Conservation (phyloP, 192 early-diverging fungal species). For the Allomyces arbusculus region DNA sequence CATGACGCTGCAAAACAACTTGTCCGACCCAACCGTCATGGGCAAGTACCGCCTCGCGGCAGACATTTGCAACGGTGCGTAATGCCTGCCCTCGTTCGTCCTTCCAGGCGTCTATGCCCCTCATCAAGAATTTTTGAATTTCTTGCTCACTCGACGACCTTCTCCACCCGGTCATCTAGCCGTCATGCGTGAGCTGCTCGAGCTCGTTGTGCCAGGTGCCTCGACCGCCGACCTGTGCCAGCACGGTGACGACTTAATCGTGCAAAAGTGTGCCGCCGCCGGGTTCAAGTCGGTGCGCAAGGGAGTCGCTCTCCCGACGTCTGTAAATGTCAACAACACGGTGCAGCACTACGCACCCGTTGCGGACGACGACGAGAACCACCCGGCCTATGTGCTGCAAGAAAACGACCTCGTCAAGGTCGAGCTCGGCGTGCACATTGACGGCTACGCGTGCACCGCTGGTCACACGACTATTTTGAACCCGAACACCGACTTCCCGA, state of each 20-base stretch:
- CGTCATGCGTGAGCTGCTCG: constrained; percentile 30
- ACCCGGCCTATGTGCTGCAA: constrained; percentile 21
- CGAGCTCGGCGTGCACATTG: constrained; percentile 76
- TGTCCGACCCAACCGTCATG: constrained; percentile 38
- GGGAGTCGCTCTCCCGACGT: constrained; percentile 69
- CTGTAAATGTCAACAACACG: constrained; percentile 54
- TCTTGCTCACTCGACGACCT: neutral
- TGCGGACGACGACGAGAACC: constrained; percentile 24
- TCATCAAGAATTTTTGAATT: neutral
- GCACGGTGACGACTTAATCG: constrained; percentile 42
- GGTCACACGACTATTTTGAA: constrained; percentile 65
- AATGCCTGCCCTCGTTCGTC: neutral
- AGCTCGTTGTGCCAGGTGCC: constrained; percentile 32
- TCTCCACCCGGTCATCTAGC: constrained; percentile 11
- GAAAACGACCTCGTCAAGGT: constrained; percentile 75
- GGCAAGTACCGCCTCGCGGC: constrained; percentile 57
- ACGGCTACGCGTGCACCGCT: constrained; percentile 68
- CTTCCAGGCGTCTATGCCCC: neutral
- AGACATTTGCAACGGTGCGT: constrained; percentile 51
- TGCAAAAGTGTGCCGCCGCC: constrained; percentile 28
- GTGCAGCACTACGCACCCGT: constrained; percentile 60
- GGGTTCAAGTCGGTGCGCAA: constrained; percentile 37
- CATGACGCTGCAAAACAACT: constrained; percentile 15
- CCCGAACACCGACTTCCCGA: constrained; percentile 28
- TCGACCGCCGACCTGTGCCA: constrained; percentile 40